Evolutionary conservation across 306 rosid genomes (phyloP).

Genomic region (Rubus idaeus): DNA sequence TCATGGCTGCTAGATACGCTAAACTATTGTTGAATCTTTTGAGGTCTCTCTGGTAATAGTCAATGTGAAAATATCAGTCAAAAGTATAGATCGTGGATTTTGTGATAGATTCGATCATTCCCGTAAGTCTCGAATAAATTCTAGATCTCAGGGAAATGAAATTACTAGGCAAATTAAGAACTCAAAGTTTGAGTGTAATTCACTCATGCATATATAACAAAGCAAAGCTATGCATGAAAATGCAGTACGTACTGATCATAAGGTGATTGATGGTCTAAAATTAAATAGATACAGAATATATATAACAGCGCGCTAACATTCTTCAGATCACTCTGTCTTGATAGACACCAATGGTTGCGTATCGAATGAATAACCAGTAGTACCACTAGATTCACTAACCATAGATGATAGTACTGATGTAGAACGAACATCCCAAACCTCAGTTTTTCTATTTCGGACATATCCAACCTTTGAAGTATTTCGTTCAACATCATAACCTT

Average conservation of each 20-base stretch:
- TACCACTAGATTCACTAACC: background rate
- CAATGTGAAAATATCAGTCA: background rate
- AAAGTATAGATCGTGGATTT: background rate
- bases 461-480: constrained; percentile 16
- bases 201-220: too few relatives aligned
- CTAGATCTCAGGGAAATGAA: background rate
- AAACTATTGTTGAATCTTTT: background rate
- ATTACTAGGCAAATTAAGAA: background rate
- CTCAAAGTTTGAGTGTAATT: background rate
- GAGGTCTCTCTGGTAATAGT: background rate
- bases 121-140: background rate
- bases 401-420: background rate
- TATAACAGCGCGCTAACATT: background rate
- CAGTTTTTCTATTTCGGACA: background rate
- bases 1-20: background rate
- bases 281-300: too few relatives aligned
- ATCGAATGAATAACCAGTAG: background rate
- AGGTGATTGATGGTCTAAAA: too few relatives aligned
- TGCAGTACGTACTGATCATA: too few relatives aligned
- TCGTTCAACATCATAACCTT: background rate
- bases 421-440: background rate
- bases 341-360: background rate
- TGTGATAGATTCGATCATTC: background rate
- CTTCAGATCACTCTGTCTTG: background rate
- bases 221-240: background rate